Conservation (phyloP, 495 filamentous ascomycete species). For the Lasiosphaeria ovina region DNA sequence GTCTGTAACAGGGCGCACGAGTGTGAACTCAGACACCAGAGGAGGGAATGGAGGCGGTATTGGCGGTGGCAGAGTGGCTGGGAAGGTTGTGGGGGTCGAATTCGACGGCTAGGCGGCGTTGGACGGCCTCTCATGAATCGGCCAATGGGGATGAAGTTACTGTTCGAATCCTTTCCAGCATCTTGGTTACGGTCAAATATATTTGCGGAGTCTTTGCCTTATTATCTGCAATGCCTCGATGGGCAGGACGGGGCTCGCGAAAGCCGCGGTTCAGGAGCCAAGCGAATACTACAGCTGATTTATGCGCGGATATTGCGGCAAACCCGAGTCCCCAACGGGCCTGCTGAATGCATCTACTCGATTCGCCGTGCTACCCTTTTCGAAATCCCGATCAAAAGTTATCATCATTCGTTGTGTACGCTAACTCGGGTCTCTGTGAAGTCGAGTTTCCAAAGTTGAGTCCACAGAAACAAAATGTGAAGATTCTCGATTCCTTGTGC, state of each 20-base stretch:
- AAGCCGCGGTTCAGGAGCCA: not conserved
- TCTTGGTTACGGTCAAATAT: not conserved
- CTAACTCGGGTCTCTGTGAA: too few species aligned
- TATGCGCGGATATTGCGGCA: not conserved
- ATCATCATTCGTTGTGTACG: too few species aligned
- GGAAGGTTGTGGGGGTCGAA: slow-evolving; percentile 38
- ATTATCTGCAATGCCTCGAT: too few species aligned
- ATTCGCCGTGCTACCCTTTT: too few species aligned
- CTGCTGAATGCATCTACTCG: too few species aligned
- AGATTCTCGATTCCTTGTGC: too few species aligned
- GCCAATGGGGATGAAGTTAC: not conserved
- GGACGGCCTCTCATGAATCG: slow-evolving; percentile 2
- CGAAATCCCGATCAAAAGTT: too few species aligned
- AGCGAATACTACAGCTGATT: not conserved
- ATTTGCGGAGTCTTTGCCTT: too few species aligned
- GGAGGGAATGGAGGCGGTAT: slow-evolving; percentile 24
- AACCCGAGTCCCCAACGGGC: too few species aligned
- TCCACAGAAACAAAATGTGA: too few species aligned
- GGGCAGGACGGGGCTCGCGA: too few species aligned
- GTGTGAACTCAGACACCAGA: slow-evolving; percentile 17
- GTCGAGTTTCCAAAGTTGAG: too few species aligned
- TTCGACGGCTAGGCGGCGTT: slow-evolving; percentile 31
- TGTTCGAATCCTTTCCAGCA: not conserved
- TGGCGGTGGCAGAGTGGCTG: slow-evolving; percentile 19
- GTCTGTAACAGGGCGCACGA: slow-evolving; percentile 5